Base-by-base conservation (phyloP, 2,329 filamentous ascomycete species). In the Talaromyces amestolkiae region DNA sequence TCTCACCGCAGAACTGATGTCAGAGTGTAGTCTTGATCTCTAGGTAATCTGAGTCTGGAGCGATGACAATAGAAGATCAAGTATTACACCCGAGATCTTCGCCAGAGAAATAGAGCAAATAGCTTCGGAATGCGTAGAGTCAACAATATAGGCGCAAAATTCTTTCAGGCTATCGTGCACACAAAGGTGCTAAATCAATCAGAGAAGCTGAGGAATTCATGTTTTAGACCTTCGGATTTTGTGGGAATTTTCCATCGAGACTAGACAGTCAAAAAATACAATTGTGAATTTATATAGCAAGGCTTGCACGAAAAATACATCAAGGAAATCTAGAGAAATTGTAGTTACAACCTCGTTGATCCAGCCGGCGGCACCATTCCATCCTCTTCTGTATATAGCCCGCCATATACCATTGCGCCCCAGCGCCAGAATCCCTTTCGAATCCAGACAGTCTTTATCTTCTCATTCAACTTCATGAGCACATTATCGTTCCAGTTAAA, bases 361-460 rank as follows among this genome's bases (percentile, higher is more conserved):
- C n/a, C 43, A 22, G 43, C 43, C 19, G 11, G 45, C 19, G 45
- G 45, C 45, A 22, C 22, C 8, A 49, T 19, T 13, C 45, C 45
- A 49, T 49, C 24, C 9, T 6, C 45, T 47, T 47, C 43, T 2
- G 45, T n/a, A n/a, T n/a, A n/a, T n/a, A n/a, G n/a, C n/a, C n/a
- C n/a, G n/a, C n/a, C n/a, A n/a, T n/a, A n/a, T n/a, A n/a, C n/a
- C n/a, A n/a, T n/a, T n/a, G n/a, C n/a, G n/a, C n/a, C n/a, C n/a
- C n/a, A n/a, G n/a, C n/a, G n/a, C n/a, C n/a, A n/a, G n/a, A n/a
- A n/a, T n/a, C 47, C 80, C 80, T 66, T 81, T 82, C 1, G 81
- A 81, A 73, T 83, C 81, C 19, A 83, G 65, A 1, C 77, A 75
- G 70, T 83, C 79, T 83, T 83, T 62, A 83, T 76, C 45, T 68